Evolutionary conservation across 768 basidiomycete species (phyloP).

Genomic region (Boletus rex-veris): DNA sequence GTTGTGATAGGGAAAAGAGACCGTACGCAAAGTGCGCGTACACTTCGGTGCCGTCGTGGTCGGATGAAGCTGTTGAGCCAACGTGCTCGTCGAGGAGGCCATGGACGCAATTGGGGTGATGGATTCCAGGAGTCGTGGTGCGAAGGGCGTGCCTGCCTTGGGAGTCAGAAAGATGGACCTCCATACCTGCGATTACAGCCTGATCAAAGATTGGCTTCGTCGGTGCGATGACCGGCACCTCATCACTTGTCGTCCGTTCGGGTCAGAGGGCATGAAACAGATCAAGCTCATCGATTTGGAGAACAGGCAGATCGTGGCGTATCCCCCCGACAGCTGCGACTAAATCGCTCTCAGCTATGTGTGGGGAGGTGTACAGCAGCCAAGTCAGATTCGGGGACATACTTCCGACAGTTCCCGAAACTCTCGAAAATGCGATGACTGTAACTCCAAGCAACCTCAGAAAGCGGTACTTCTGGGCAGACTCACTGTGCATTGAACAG

Average conservation of each 20-base stretch:
- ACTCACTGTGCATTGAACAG: slow-evolving; percentile 19
- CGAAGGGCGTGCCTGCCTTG: neutral
- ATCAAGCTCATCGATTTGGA: slow-evolving; percentile 10
- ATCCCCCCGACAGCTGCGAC: slow-evolving; percentile 4
- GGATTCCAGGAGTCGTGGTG: too few relatives aligned
- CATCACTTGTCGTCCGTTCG: slow-evolving; percentile 1
- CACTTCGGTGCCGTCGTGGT: too few relatives aligned
- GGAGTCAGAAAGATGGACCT: slow-evolving; percentile 7
- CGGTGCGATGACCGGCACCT: slow-evolving; percentile 6
- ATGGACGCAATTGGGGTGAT: too few relatives aligned
- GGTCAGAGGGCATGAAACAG: slow-evolving; percentile 2
- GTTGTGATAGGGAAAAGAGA: too few relatives aligned
- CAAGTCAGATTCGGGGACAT: slow-evolving; percentile 6
- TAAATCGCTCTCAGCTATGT: slow-evolving; percentile 18
- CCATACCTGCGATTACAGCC: neutral
- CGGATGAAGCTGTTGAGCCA: too few relatives aligned
- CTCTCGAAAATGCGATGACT: slow-evolving; percentile 16
- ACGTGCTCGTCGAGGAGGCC: too few relatives aligned
- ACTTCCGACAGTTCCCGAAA: slow-evolving; percentile 10
- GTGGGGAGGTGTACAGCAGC: slow-evolving; percentile 12
- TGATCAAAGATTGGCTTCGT: slow-evolving; percentile 9
- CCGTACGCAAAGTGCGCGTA: too few relatives aligned
- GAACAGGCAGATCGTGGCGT: slow-evolving; percentile 3
- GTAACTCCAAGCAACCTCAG: slow-evolving; percentile 13
- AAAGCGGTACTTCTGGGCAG: slow-evolving; percentile 16